Evolutionary conservation across 805 yeast species (phyloP), one percentile per base, ranked within the genome.

Genomic region (Kluyveromyces nonfermentans): DNA sequence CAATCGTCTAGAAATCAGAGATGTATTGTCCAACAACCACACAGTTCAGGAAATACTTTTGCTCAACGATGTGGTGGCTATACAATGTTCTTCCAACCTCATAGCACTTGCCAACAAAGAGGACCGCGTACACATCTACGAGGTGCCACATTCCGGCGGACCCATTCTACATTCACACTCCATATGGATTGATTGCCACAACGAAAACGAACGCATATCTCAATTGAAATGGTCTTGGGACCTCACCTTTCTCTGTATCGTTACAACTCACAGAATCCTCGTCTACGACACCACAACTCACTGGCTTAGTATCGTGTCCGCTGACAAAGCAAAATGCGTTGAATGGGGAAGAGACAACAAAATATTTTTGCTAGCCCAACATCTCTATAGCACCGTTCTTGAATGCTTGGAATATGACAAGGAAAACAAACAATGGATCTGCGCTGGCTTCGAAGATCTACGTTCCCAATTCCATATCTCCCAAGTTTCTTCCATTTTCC

Each of bases 381-480:
- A 38, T 17, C 31, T 38, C 7, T 38, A 38, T 34, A 33, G 41
- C 14, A 38, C 41, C 20, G 31, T 38, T 19, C 41, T 38, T 7
- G 31, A 38, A 33, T 32, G 22, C 22, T 17, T 38, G 7, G 34
- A 38, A 19, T 21, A 38, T 33, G 31, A 28, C n/a, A 14, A 38
- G 20, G 41, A 38, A 12, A 33, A 28, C 22, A 32, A 38, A 22
- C 41, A 38, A 19, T 38, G 41, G 41, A 38, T 38, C 33, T 38
- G 41, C 34, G 25, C 34, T 19, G 41, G 41, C 19, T 38, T 38
- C 34, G 41, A 38, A 19, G 41, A 38, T 19, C 30, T 38, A 12
- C 33, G 41, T 10, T 38, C 41, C 15, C 41, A 38, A 22, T 38
- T 38, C 31, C 20, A 31, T 19, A 38, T 38, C 20, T 17, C 16